A percentile compares a stretch with the other conserved stretches of the same genome.
These are phyloP conservation scores for Fusarium tjaetaba DNA, from an alignment of 2,329 filamentous ascomycete genomes.

Conservation along the genomic window DNA sequence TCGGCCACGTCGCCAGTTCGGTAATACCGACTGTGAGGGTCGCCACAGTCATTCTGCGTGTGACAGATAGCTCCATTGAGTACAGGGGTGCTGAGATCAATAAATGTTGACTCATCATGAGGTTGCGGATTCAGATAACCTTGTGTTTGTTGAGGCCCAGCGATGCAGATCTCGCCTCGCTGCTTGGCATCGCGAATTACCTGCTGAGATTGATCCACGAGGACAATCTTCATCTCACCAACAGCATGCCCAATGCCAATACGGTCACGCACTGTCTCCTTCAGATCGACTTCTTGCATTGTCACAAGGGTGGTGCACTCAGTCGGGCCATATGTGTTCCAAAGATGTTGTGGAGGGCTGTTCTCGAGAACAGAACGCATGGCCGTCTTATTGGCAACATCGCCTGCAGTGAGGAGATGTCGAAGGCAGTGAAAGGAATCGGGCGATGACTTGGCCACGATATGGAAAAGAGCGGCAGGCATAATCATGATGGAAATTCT, in stretches of 20 bases:
- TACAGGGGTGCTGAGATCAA: accelerated
- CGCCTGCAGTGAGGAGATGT: neutral
- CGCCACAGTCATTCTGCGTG: neutral
- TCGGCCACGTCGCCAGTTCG: neutral
- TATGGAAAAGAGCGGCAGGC: neutral
- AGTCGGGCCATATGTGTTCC: conserved; percentile 5
- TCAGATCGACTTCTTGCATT: neutral
- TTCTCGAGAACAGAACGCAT: neutral
- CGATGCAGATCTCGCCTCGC: neutral
- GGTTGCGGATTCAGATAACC: neutral
- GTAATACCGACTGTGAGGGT: neutral
- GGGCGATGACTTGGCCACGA: neutral
- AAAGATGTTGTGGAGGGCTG: neutral
- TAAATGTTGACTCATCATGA: accelerated
- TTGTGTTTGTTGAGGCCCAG: neutral
- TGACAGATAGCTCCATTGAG: neutral
- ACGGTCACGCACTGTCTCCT: neutral
- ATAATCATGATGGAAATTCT: neutral
- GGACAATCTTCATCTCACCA: neutral
- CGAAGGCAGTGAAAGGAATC: neutral
- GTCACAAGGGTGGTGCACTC: neutral
- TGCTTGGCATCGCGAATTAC: neutral
- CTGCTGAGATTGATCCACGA: neutral
- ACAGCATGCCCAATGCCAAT: neutral
- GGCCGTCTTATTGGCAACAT: neutral